Evolutionary conservation across 2,329 filamentous ascomycete genomes (phyloP).

Genomic region (Pleurostoma richardsiae): DNA sequence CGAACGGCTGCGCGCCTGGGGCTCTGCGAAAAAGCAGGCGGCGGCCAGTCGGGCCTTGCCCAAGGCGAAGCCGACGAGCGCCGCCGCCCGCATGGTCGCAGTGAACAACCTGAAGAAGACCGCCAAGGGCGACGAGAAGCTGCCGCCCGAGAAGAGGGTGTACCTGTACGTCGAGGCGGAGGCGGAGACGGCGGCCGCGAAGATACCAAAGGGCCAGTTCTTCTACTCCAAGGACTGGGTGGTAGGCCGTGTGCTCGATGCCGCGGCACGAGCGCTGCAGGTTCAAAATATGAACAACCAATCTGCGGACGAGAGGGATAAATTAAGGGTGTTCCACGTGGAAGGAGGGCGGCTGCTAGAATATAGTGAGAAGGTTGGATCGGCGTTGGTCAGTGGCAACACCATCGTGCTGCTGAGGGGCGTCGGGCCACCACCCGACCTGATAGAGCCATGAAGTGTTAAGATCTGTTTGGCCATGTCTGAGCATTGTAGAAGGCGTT

Average conservation of each 20-base stretch:
- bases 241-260: slow-evolving; percentile 77
- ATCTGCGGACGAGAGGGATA: slow-evolving; percentile 68
- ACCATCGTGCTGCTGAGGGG: slow-evolving; percentile 85
- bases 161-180: slow-evolving; percentile 90
- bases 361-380: slow-evolving; percentile 81
- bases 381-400: slow-evolving; percentile 71
- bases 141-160: slow-evolving; percentile 77
- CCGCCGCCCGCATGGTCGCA: slow-evolving; percentile 61
- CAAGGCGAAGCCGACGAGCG: slow-evolving; percentile 57
- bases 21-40: slow-evolving; percentile 63
- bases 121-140: slow-evolving; percentile 84
- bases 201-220: slow-evolving; percentile 76
- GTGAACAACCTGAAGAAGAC: slow-evolving; percentile 76
- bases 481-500: too few relatives aligned
- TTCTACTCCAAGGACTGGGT: slow-evolving; percentile 84
- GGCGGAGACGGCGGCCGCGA: slow-evolving; percentile 76
- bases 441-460: slow-evolving; percentile 50
- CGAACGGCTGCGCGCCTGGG: slow-evolving; percentile 75
- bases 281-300: slow-evolving; percentile 82
- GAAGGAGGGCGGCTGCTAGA: slow-evolving; percentile 83
- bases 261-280: slow-evolving; percentile 71
- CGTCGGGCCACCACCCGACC: slow-evolving; percentile 71
- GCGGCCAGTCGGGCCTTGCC: slow-evolving; percentile 50
- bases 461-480: too few relatives aligned
- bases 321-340: slow-evolving; percentile 85